A percentile compares a stretch with the other conserved stretches of the same genome.
phyloP scores from a whole-genome alignment of 345 rosid genomes.

The Balakata baccata region DNA sequence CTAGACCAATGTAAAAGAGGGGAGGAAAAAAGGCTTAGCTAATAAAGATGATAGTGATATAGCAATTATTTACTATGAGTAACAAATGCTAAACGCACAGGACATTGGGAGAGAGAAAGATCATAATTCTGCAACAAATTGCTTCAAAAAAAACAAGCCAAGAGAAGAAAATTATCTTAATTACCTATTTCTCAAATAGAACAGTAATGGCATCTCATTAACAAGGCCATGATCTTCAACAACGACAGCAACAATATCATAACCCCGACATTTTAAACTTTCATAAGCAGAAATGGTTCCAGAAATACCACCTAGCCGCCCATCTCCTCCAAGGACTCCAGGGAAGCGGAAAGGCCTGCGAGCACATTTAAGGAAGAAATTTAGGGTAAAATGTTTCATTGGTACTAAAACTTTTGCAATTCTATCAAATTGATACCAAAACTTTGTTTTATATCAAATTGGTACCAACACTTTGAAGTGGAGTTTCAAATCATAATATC shows the following conservation, averaged over 20 bases:
- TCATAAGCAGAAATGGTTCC: constrained; percentile 94
- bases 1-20: constrained; percentile 33
- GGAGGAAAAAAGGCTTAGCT: neutral
- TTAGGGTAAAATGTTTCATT: too few species aligned
- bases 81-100: neutral
- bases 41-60: neutral
- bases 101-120: neutral
- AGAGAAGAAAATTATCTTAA: neutral
- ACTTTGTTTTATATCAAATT: too few species aligned
- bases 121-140: neutral
- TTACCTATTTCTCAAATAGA: constrained; percentile 76
- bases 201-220: constrained; percentile 63
- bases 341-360: constrained; percentile 86
- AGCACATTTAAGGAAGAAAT: constrained; percentile 14
- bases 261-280: constrained; percentile 72
- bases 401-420: too few species aligned
- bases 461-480: too few species aligned
- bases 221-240: constrained; percentile 85
- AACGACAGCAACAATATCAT: constrained; percentile 75
- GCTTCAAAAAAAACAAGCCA: neutral
- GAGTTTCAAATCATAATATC: too few species aligned
- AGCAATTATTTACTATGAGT: neutral
- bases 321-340: constrained; percentile 92
- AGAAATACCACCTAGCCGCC: constrained; percentile 88
- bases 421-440: too few species aligned